Conservation (phyloP, 2,329 filamentous ascomycete genomes). For the Pseudodiploospora longispora region DNA sequence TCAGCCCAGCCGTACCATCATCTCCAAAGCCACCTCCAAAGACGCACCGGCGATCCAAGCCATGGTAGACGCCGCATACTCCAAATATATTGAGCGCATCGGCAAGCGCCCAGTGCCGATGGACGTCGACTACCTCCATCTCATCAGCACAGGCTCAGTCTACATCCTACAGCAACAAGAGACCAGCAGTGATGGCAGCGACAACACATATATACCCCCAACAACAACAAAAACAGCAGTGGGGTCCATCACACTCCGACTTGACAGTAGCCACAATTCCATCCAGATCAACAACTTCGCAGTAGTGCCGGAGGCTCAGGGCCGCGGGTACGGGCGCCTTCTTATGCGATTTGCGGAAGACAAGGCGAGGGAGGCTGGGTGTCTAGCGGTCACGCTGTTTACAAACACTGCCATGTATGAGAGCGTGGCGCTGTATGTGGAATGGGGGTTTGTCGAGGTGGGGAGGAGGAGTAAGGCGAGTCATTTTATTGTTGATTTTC, state of each 20-base stretch:
- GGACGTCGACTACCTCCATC: constrained; percentile 21
- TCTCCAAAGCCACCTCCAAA: background rate
- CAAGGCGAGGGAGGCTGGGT: constrained; percentile 15
- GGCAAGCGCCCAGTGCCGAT: constrained; percentile 28
- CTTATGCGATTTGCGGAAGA: constrained; percentile 24
- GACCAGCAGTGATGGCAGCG: too few relatives aligned
- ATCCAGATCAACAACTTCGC: constrained; percentile 21
- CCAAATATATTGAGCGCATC: constrained; percentile 26
- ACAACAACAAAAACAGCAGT: constrained; percentile 4
- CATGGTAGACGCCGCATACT: constrained; percentile 23
- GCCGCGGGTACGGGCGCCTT: constrained; percentile 22
- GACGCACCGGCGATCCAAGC: constrained; percentile 14
- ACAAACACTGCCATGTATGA: constrained; percentile 29
- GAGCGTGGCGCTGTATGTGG: constrained; percentile 19
- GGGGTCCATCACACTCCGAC: constrained; percentile 22
- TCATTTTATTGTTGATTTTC: constrained; percentile 27
- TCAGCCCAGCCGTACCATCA: too few relatives aligned
- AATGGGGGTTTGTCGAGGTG: constrained; percentile 25
- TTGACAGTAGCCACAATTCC: constrained; percentile 10
- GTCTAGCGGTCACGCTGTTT: constrained; percentile 19
- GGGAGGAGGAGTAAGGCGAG: constrained; percentile 22
- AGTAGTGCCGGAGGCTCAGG: constrained; percentile 21
- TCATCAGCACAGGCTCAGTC: constrained; percentile 19
- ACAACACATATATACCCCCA: too few relatives aligned
- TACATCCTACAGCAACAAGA: constrained; percentile 12